Percentiles rank a stretch among this genome's conserved stretches.
These are phyloP conservation scores for Neospermospora avenae DNA, from an alignment of 2,329 filamentous ascomycete genomes.

Conservation along the genomic window DNA sequence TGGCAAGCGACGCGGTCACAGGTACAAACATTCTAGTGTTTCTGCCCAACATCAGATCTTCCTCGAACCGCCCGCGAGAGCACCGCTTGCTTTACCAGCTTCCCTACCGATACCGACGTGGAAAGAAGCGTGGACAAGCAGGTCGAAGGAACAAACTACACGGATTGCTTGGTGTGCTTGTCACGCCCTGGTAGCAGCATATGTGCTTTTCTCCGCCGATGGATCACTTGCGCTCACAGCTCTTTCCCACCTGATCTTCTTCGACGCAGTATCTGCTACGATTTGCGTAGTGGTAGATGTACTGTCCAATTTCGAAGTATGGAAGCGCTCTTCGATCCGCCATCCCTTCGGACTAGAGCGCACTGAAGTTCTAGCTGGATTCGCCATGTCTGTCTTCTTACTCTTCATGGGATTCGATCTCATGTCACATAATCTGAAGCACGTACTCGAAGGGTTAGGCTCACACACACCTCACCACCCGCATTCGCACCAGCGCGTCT, in stretches of 20 bases:
- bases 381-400: slow-evolving; percentile 92
- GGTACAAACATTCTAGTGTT: slow-evolving; percentile 96
- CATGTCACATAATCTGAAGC: slow-evolving; percentile 88
- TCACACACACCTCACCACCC: slow-evolving; percentile 71
- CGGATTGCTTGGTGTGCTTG: slow-evolving; percentile 87
- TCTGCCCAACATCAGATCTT: slow-evolving; percentile 90
- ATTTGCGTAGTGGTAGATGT: slow-evolving; percentile 92
- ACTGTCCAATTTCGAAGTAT: slow-evolving; percentile 94
- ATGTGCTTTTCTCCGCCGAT: slow-evolving; percentile 80
- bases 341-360: slow-evolving; percentile 93
- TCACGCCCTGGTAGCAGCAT: slow-evolving; percentile 78
- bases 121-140: slow-evolving; percentile 82
- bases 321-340: slow-evolving; percentile 86
- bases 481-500: slow-evolving; percentile 63
- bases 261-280: slow-evolving; percentile 88
- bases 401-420: slow-evolving; percentile 98
- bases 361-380: slow-evolving; percentile 89
- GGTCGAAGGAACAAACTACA: slow-evolving; percentile 81
- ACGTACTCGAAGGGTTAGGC: slow-evolving; percentile 73
- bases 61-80: slow-evolving; percentile 81
- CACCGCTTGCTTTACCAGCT: slow-evolving; percentile 84
- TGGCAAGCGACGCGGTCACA: slow-evolving; percentile 88
- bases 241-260: slow-evolving; percentile 88
- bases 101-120: slow-evolving; percentile 89
- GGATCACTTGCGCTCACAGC: slow-evolving; percentile 89